These are phyloP conservation scores for Dendrobium nobile DNA, from an alignment of 106 monocot species.

Conservation along the genomic window DNA sequence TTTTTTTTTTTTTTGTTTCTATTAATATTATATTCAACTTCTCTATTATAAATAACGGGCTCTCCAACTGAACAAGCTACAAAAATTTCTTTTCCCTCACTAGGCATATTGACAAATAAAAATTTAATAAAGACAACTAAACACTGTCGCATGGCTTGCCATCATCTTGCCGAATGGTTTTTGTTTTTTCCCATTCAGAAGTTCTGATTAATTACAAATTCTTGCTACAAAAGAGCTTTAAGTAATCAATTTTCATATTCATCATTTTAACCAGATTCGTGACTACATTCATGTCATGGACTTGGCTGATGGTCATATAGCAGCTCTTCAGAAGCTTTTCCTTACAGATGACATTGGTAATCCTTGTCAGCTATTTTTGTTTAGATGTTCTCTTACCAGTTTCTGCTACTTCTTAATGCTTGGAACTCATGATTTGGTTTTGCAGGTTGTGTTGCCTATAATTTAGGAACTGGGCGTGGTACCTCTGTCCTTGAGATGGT, in stretches of 20 bases:
- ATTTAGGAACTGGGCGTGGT: conserved; percentile 78
- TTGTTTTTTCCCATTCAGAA: neutral
- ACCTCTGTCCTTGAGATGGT: conserved; percentile 84
- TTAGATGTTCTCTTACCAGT: neutral
- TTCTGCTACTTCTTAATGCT: neutral
- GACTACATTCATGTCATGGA: conserved; percentile 71
- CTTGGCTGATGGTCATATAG: conserved; percentile 76
- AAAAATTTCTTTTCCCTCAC: neutral
- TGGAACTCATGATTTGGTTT: neutral
- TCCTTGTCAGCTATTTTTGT: neutral
- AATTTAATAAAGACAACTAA: neutral
- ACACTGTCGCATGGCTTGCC: neutral
- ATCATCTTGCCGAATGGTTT: neutral
- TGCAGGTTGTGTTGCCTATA: conserved; percentile 87
- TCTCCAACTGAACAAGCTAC: neutral
- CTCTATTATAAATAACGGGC: neutral
- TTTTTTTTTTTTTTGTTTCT: neutral
- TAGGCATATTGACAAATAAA: neutral
- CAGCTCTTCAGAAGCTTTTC: conserved; percentile 70
- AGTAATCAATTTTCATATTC: neutral
- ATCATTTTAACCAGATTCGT: conserved; percentile 28
- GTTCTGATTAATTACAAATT: neutral
- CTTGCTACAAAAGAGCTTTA: neutral
- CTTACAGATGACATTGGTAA: conserved; percentile 17
- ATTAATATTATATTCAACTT: neutral